Base-by-base conservation (phyloP, 202 grass and related monocot genomes). In the Digitaria exilis region DNA sequence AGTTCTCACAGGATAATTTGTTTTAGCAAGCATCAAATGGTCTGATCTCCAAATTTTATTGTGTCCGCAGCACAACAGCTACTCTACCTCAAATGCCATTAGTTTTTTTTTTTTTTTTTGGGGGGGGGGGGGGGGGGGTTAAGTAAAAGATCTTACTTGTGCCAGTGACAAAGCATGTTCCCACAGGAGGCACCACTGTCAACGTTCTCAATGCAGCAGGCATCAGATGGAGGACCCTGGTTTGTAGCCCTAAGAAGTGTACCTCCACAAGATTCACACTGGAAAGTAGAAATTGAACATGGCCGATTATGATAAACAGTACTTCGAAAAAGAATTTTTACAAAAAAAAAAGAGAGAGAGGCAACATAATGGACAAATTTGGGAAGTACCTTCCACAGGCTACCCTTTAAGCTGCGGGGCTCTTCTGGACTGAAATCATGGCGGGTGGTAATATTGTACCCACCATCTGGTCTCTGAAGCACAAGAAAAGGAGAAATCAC, bases 391-490 rank as follows among this genome's bases (percentile, higher is more conserved):
- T 83, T 73, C 92, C 90, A 92, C 15, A 71, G 65, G 68, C 72
- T 3, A 67, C 82, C 69, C 57, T 63, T 84, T n/a, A 85, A 48
- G 59, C 55, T 75, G 24, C 2, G 13, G 64, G 44, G 67, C 25
- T 81, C 72, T 49, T 91, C 90, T 16, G 62, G 77, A 74, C 28
- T 69, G 67, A 92, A 92, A 80, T 87, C 90, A 92, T 97, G 94
- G 4, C 83, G 66, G 35, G 86, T 75, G 11, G 88, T 94, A 69
- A 97, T 92, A 84, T 75, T 84, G 59, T 97, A 97, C 22, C 94
- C 94, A 83, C 35, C 30, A 61, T 30, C 24, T 22, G 92, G 92
- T 79, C 88, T 94, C 94, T 97, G 70, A 64, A 70, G n/a, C 22
- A 35, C 21, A 82, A 81, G 52, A 85, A 69, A 72, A 45, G 74